Base-by-base conservation (phyloP, 2,329 filamentous ascomycete genomes). In the Ceratocystis alfenasii region DNA sequence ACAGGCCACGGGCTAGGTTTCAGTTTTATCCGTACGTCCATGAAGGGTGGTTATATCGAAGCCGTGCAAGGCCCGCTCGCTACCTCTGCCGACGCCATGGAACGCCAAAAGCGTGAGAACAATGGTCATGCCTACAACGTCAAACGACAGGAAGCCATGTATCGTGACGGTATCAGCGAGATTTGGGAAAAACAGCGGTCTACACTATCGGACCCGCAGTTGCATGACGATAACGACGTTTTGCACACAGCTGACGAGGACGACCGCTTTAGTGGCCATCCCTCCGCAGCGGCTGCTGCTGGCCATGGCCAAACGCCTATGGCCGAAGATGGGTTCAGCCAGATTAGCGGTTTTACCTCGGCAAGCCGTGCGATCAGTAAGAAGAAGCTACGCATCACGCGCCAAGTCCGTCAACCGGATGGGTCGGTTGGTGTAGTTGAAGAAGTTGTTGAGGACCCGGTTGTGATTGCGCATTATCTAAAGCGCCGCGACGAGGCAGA, bases 81-180 rank as follows among this genome's bases (percentile, higher is more conserved):
- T 6, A 86, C 84, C 2, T 85, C 84, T 8, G 91, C 90, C 22
- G 90, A 96, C 74, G 92, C 90, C 72, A 89, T 92, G 68, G 88
- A 90, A 72, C 88, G 92, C 68, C 90, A 92, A 74, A 85, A 94
- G 69, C 89, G 92, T 73, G 89, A 89, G 17, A 93, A 94, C 69
- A 91, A 91, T 65, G 94, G 94, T 0, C 94, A 99, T 76, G 92
- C 90, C 70, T 99, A 99, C 78, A 99, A 99, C 69, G 94, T 99
- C 68, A 94, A 93, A 73, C 87, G 89, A 70, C 94, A 99, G 74
- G 90, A 97, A 72, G 87, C 85, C 69, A 88, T 90, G 71, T 99
- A 99, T 74, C 90, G 95, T 70, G 87, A 92, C 64, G 90, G 90
- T 25, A 96, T 99, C 70, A 84, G 87, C 66, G 86, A 89, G 68